Evolutionary conservation across 371 early-diverging fungal genomes (phyloP).

Genomic region (Mucor velutinosus): DNA sequence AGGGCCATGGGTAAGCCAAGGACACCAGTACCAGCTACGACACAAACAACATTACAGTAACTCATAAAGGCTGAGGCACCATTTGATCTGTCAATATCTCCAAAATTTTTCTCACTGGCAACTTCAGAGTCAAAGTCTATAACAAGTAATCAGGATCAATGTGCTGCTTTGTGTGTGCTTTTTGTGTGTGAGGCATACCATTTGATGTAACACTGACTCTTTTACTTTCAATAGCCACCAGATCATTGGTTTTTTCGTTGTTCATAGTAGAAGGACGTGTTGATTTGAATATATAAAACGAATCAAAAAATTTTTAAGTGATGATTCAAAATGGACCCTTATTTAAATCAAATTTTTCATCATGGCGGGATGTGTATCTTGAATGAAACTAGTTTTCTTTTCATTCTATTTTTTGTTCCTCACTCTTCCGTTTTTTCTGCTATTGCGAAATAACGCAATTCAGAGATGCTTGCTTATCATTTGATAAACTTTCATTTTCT

Average conservation of each 20-base stretch:
- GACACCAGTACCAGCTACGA: conserved; percentile 84
- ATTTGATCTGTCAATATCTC: background rate
- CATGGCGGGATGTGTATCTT: background rate
- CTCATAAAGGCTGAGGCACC: conserved; percentile 33
- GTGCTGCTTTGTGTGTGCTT: background rate
- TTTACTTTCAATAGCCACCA: background rate
- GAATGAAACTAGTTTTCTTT: background rate
- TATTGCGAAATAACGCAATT: background rate
- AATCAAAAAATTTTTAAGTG: background rate
- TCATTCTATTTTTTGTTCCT: background rate
- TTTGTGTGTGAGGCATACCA: background rate
- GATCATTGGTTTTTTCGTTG: background rate
- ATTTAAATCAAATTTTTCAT: background rate
- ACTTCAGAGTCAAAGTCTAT: background rate
- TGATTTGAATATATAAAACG: background rate
- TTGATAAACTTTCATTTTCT: background rate
- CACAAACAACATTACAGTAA: conserved; percentile 72
- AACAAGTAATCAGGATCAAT: background rate
- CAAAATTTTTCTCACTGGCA: background rate
- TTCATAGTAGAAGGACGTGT: background rate
- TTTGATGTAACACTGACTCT: background rate
- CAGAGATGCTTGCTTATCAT: background rate
- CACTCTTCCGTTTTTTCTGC: background rate
- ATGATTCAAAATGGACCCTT: background rate
- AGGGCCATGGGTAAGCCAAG: conserved; percentile 82